Evolutionary conservation across 257 asterid genomes (phyloP), one percentile per base, ranked within the genome.

Genomic region (Gynochthodes officinalis): DNA sequence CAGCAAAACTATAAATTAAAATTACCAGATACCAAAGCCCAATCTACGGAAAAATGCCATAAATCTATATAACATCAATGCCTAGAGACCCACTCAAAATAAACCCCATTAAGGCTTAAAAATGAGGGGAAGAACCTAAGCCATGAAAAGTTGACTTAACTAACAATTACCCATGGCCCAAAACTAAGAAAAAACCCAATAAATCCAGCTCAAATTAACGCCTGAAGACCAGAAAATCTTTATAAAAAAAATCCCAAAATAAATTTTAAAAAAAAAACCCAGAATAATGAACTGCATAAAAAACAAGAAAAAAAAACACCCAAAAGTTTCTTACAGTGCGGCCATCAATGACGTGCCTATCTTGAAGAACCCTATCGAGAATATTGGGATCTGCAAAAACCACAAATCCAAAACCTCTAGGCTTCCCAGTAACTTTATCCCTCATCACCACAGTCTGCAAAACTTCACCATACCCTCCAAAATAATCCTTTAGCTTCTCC

Each of bases 331-430:
- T 78, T 78, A 92, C 97, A 84, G 93, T 83, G 71, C 97, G 96
- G 40, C 91, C 96, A 82, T 92, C 96, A 53, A 92, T 86, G 21
- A 82, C 86, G 64, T 92, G 97, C 25, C 85, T 84, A 32, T 89
- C 97, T 73, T 89, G 92, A 57, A 92, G 91, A 81, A 89, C 93
- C 76, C 81, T 75, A 74, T 89, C 96, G 11, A 91, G 89, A 72
- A 85, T 61, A 48, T 59, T 71, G 32, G 96, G 97, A 89, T 89
- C 96, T 67, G 97, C 57, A 72, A 88, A 91, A 0, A 89, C 97
- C 21, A 92, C 96, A 75, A 92, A 92, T 0, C 93, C 96, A 71
- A 92, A 92, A 12, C 96, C 96, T 77, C 96, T 80, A 2, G 96
- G 97, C 83, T 86, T 92, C 25, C 93, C 93, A 23, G 96, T 66